phyloP scores from a whole-genome alignment of 257 asterid genomes.

The Thymus quinquecostatus region DNA sequence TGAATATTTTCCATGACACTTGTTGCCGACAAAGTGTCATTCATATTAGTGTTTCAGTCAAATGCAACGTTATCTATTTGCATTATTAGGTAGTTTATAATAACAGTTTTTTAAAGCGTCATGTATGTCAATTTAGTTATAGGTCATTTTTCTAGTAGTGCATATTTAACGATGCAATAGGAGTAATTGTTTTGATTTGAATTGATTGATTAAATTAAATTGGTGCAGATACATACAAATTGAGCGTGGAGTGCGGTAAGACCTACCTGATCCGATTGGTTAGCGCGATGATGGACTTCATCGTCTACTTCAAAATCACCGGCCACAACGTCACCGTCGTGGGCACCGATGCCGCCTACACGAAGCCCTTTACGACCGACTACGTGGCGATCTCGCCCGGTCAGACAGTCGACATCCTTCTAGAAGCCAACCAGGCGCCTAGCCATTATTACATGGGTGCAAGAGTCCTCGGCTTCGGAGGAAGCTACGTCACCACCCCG shows the following conservation, averaged over 20 bases:
- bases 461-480: conserved; percentile 29
- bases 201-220: too few species aligned
- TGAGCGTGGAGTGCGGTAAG: background rate
- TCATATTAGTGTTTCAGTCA: too few species aligned
- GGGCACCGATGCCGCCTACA: conserved; percentile 19
- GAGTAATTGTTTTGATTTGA: too few species aligned
- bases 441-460: conserved; percentile 63
- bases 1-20: too few species aligned
- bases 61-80: too few species aligned
- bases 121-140: too few species aligned
- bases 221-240: conserved; percentile 26
- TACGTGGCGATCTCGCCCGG: conserved; percentile 63
- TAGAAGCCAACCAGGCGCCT: conserved; percentile 50
- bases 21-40: too few species aligned
- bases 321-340: conserved; percentile 24
- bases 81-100: too few species aligned
- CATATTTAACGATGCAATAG: too few species aligned
- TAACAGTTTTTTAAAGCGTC: too few species aligned
- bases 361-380: conserved; percentile 1
- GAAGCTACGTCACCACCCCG: conserved; percentile 26
- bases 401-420: conserved; percentile 63
- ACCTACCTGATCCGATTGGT: conserved; percentile 13
- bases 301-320: conserved; percentile 20
- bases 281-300: conserved; percentile 14
- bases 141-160: too few species aligned